phyloP scores from a whole-genome alignment of 257 asterid genomes.

The Dorcoceras hygrometricum region DNA sequence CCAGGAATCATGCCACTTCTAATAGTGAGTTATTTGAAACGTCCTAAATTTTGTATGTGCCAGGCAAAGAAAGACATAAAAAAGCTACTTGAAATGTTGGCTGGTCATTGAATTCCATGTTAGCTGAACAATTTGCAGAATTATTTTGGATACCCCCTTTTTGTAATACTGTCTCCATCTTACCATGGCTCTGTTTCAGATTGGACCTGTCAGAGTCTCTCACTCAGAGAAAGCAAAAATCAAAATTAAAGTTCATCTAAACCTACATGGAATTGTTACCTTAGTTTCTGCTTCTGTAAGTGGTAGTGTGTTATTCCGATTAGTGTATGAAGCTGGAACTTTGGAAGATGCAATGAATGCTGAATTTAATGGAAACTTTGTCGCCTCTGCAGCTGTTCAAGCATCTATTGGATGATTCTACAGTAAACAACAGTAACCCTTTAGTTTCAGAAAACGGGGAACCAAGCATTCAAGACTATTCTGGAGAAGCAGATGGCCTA shows the following conservation, averaged over 20 bases:
- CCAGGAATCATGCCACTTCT: slow-evolving; percentile 17
- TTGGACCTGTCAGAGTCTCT: slow-evolving; percentile 74
- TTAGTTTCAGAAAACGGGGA: slow-evolving; percentile 45
- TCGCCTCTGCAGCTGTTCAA: slow-evolving; percentile 60
- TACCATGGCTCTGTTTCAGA: slow-evolving; percentile 39
- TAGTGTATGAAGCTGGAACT: slow-evolving; percentile 15
- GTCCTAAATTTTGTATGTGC: slow-evolving; percentile 1
- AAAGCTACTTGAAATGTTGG: neutral
- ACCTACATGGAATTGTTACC: slow-evolving; percentile 76
- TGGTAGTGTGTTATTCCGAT: slow-evolving; percentile 19
- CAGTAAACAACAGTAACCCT: slow-evolving; percentile 31
- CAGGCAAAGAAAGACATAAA: neutral
- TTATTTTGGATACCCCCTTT: neutral
- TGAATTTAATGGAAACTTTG: slow-evolving; percentile 15
- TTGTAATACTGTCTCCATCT: neutral
- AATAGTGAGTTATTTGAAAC: slow-evolving; percentile 4
- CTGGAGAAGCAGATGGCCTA: slow-evolving; percentile 39
- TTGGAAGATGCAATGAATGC: slow-evolving; percentile 26
- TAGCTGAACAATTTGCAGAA: slow-evolving; percentile 20
- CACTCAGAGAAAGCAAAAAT: slow-evolving; percentile 51
- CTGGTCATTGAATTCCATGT: neutral
- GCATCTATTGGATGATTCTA: slow-evolving; percentile 45
- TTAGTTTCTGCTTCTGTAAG: slow-evolving; percentile 78
- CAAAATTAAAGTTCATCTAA: slow-evolving; percentile 67
- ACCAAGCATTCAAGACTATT: slow-evolving; percentile 40